Evolutionary conservation across 805 yeast species (phyloP), one percentile per base, ranked within the genome.

Genomic region (Pichia insulana): DNA sequence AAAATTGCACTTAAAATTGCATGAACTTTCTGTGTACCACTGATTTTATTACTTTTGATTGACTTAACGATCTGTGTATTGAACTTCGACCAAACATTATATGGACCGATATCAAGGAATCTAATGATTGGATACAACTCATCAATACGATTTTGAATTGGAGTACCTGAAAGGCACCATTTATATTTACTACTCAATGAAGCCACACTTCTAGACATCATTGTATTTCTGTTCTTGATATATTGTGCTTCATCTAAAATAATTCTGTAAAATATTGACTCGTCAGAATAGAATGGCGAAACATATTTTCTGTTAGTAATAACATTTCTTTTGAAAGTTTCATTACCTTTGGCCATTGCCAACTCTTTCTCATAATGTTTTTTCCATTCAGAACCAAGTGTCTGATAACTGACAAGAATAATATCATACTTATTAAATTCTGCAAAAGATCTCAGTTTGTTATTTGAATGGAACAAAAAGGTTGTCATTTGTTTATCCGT

Each of bases 401-500:
- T 83, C 28, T 81, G 82, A 58, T 86, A 90, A 0, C 96, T 83
- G 1, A 89, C 76, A 49, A 90, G 60, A 3, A 90, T 78, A 9
- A 83, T 79, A 61, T 90, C 96, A 62, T 70, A 83, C 33, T 64
- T 51, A 9, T 66, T 49, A 49, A 85, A 53, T 20, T 72, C 69
- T 16, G 59, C 51, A 55, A 78, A 83, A 7, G 59, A 55, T 11
- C 61, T 54, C 7, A 71, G 56, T 32, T 61, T 58, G 39, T 69
- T 71, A 15, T 65, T 58, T 54, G 52, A 64, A 57, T 88, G 95
- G 58, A 65, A 88, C 4, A 87, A 69, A 15, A 75, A 80, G 2
- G 77, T 73, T 1, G 57, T 63, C 20, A 81, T 53, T 3, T 61
- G 53, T 16, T 64, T 58, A 2, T 65, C 61, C 0, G 66, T 65